Evolutionary conservation across 2,329 filamentous ascomycete species (phyloP), one percentile per base, ranked within the genome.

Genomic region (Penicillium sp.): DNA sequence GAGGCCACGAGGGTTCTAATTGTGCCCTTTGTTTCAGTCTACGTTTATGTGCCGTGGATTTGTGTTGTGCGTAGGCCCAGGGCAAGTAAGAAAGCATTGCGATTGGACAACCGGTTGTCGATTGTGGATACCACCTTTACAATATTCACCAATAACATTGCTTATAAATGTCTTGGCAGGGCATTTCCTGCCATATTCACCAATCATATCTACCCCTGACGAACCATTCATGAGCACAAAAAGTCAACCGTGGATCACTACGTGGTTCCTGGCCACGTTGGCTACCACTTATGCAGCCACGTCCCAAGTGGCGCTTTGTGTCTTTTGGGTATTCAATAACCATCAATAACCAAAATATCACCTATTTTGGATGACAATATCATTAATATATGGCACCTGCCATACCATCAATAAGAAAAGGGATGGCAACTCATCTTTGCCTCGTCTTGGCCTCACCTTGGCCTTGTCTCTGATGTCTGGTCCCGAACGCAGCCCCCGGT

Each of bases 141-240:
- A 12, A 12, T 6, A 20, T 3, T 10, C 18, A 20, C 50, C 29
- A 53, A 47, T 53, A 12, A 42, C 2, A 24, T 1, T 37, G 15
- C 43, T 35, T 32, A 32, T 3, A 1, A 1, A 1, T 1, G 4
- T 42, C 50, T 53, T 53, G 50, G 50, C 50, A 53, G 50, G 50
- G 50, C 50, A 49, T 49, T 33, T 29, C 27, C 27, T 27, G 13
- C 3, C 9, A 12, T n/a, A n/a, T 38, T n/a, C 1, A 27, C 50
- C 50, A 53, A 53, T 53, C 43, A 50, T 3, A 8, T 20, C 1
- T 13, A 18, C 9, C 10, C 4, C 13, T 12, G 18, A 2, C 10
- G 15, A 27, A 2, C 13, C 15, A 10, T 31, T 42, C 15, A 13
- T 24, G 20, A 42, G 32, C n/a, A 10, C 8, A 29, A 23, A 18